Percentiles rank a stretch among this genome's conserved stretches.
These are phyloP conservation scores for Mycena alexandri DNA, from an alignment of 768 basidiomycete species.

Conservation along the genomic window DNA sequence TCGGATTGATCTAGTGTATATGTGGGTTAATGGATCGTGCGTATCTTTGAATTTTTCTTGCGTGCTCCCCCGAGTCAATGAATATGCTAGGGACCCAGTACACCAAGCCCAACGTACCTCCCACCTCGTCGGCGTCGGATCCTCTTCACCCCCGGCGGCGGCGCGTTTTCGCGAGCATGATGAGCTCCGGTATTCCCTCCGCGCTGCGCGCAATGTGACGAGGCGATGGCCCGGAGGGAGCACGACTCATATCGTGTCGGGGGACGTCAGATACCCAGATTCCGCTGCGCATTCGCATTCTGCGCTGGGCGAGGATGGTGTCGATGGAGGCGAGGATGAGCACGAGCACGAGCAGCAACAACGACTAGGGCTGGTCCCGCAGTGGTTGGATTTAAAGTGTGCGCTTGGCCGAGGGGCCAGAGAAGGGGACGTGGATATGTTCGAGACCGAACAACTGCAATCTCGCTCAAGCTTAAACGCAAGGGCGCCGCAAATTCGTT, in stretches of 20 bases:
- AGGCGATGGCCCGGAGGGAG: conserved; percentile 40
- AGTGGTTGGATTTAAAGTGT: conserved; percentile 50
- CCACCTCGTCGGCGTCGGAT: no score
- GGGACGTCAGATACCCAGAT: conserved; percentile 40
- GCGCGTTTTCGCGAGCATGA: conserved; percentile 49
- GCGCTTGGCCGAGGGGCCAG: conserved; percentile 30
- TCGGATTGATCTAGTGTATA: conserved; percentile 34
- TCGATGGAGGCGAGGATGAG: background rate
- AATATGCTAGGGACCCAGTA: conserved; percentile 25
- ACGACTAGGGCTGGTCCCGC: conserved; percentile 53
- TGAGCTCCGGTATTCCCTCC: conserved; percentile 52
- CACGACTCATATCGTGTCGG: conserved; percentile 49
- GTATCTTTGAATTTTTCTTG: background rate
- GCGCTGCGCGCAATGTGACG: conserved; percentile 48
- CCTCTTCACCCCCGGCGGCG: conserved; percentile 6
- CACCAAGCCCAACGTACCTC: conserved; percentile 29
- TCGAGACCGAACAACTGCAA: background rate
- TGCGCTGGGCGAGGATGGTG: background rate
- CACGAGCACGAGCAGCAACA: conserved; percentile 4
- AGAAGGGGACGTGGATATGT: no score
- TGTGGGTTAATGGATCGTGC: conserved; percentile 41
- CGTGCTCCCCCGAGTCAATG: background rate
- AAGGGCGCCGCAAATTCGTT: conserved; percentile 42
- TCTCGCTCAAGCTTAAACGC: conserved; percentile 40
- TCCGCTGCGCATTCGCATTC: no score